Evolutionary conservation across 345 rosid genomes (phyloP), one percentile per base, ranked within the genome.

Genomic region (Linum trigynum): DNA sequence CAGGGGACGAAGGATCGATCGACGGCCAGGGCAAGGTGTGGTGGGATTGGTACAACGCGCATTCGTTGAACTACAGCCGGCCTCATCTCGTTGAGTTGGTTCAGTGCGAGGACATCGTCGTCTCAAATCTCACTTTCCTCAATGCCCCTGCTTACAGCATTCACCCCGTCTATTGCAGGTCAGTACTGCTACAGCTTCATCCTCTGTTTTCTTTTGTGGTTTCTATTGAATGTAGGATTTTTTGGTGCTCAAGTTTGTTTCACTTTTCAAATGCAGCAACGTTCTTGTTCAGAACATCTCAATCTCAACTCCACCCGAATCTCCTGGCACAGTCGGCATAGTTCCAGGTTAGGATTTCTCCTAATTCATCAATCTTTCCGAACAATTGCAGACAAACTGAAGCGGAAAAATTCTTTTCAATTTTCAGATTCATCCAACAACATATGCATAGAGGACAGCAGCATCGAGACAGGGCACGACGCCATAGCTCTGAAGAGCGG

Each of bases 101-200:
- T 55, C 79, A 78, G 4, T 88, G 95, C 3, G 86, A 84, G 14
- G 0, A 72, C 55, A 65, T 94, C 17, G 78, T 86, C n/a, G 84
- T 94, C 38, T 86, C 97, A 8, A 94, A 94, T 70, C 74, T 94
- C 65, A 88, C 99, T 35, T 85, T 92, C 76, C 45, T 83, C 63
- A 85, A 90, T 75, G 89, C 95, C 38, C 97, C 97, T 59, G 83
- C 95, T 9, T 77, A 82, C 76, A 74, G 78, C 76, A 85, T 92
- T 55, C 98, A 92, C 72, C 96, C 97, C 40, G 96, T 90, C 35
- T 88, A 89, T 67, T 89, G 98, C 75, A 92, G 94, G 90, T 83
- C 67, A 23, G 32, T 23, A 23, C 32, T 23, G 32, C 32, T 23
- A 23, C 32, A 23, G 32, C 32, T 23, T 23, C 32, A 23, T 23